Conservation (phyloP, 352 stramenopile species). For the Pythium inflatum region DNA sequence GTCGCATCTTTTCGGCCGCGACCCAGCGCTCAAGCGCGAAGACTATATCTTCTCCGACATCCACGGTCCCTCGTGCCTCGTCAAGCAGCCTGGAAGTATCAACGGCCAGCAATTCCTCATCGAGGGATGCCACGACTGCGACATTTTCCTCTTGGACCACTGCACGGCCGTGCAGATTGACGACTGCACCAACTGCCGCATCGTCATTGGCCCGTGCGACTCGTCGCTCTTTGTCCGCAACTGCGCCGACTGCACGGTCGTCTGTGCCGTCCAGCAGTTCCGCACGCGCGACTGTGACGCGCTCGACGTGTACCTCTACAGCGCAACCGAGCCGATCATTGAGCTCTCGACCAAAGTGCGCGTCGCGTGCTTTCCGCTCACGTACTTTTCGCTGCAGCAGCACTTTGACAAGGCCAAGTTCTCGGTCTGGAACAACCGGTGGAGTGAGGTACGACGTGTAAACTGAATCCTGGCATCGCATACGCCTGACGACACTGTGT, state of each 20-base stretch:
- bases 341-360: conserved; percentile 63
- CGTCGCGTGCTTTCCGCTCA: conserved; percentile 64
- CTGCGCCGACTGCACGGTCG: conserved; percentile 62
- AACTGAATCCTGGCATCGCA: background rate
- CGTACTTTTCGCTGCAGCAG: conserved; percentile 75
- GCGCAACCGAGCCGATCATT: conserved; percentile 71
- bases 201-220: conserved; percentile 70
- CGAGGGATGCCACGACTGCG: conserved; percentile 70
- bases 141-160: conserved; percentile 80
- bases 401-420: conserved; percentile 71
- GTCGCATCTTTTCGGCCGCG: conserved; percentile 71
- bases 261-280: conserved; percentile 78
- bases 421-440: conserved; percentile 82
- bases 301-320: conserved; percentile 70
- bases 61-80: conserved; percentile 42
- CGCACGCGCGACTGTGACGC: conserved; percentile 66
- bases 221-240: conserved; percentile 75
- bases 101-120: conserved; percentile 84
- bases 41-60: conserved; percentile 71
- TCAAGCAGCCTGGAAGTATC: conserved; percentile 64
- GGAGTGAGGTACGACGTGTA: conserved; percentile 59
- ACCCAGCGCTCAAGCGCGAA: conserved; percentile 68
- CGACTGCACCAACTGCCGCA: conserved; percentile 67
- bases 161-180: conserved; percentile 82
- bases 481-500: too few relatives aligned